Percentiles rank a stretch among this genome's conserved stretches.
Conservation (phyloP, 2,329 filamentous ascomycete species). For the Talaromyces sp. region DNA sequence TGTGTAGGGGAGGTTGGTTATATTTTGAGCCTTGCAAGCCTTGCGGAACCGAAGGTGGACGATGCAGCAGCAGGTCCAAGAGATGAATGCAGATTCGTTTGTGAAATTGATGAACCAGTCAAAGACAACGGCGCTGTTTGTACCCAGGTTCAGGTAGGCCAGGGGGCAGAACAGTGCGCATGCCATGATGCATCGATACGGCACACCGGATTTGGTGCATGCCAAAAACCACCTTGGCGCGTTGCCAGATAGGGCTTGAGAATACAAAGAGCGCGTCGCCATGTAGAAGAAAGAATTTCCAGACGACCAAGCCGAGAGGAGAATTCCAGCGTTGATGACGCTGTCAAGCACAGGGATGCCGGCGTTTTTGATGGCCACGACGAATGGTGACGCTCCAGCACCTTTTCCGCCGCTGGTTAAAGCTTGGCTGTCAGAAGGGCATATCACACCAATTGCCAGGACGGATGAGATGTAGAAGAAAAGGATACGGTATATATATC, state of each 20-base stretch:
- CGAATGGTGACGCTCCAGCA: slow-evolving; percentile 45
- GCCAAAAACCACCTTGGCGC: slow-evolving; percentile 58
- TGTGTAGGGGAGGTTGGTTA: not conserved
- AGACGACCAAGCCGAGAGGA: slow-evolving; percentile 73
- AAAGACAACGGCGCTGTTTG: not conserved
- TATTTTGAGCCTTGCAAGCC: not conserved
- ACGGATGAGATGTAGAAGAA: slow-evolving; percentile 57
- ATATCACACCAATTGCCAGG: slow-evolving; percentile 57
- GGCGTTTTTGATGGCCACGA: slow-evolving; percentile 45
- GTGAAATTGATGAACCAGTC: not conserved
- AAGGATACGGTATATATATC: slow-evolving; percentile 57
- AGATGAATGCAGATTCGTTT: not conserved
- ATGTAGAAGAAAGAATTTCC: slow-evolving; percentile 74
- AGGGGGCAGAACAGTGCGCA: not conserved
- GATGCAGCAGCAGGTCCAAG: not conserved
- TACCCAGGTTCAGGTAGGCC: not conserved
- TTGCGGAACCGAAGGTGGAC: not conserved
- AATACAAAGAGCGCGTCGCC: slow-evolving; percentile 62
- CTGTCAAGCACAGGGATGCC: slow-evolving; percentile 59
- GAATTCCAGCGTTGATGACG: slow-evolving; percentile 72
- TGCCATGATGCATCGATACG: not conserved
- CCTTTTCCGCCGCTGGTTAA: slow-evolving; percentile 42
- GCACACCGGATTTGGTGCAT: slow-evolving; percentile 57
- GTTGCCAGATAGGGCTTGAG: slow-evolving; percentile 58
- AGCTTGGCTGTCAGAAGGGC: slow-evolving; percentile 47